These are phyloP conservation scores for Miscanthus lutarioriparius DNA, from an alignment of 176 grass and related monocot species.

Conservation along the genomic window DNA sequence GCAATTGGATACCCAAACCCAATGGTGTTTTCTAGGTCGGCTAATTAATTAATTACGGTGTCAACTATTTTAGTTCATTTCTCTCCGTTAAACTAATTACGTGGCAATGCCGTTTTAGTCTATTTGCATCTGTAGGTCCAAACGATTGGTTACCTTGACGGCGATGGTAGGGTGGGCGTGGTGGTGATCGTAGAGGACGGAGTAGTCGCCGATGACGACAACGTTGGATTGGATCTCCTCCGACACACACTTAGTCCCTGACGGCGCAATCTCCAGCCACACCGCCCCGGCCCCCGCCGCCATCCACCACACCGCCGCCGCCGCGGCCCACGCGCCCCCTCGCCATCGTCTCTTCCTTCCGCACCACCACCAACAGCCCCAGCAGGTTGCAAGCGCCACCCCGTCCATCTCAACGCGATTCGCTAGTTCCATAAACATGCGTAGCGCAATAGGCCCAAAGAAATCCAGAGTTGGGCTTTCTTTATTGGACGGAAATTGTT, in stretches of 20 bases:
- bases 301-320: constrained; percentile 27
- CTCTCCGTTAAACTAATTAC: background rate
- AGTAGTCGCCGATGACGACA: constrained; percentile 76
- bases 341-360: constrained; percentile 31
- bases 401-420: background rate
- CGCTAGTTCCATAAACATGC: background rate
- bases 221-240: constrained; percentile 85
- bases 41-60: background rate
- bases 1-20: background rate
- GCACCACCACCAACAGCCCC: background rate
- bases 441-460: background rate
- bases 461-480: background rate
- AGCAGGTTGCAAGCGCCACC: background rate
- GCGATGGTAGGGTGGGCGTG: constrained; percentile 53
- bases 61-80: background rate
- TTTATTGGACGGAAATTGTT: background rate
- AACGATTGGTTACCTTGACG: constrained; percentile 51
- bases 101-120: background rate
- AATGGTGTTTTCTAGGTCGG: background rate
- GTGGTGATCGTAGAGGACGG: constrained; percentile 55
- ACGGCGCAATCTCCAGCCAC: constrained; percentile 66
- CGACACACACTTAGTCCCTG: constrained; percentile 62
- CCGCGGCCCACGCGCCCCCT: constrained; percentile 26
- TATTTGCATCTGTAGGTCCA: background rate
- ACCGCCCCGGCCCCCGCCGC: constrained; percentile 46